Base-by-base conservation (phyloP, 2,329 filamentous ascomycete species). In the Leptosphaerulina australis region DNA sequence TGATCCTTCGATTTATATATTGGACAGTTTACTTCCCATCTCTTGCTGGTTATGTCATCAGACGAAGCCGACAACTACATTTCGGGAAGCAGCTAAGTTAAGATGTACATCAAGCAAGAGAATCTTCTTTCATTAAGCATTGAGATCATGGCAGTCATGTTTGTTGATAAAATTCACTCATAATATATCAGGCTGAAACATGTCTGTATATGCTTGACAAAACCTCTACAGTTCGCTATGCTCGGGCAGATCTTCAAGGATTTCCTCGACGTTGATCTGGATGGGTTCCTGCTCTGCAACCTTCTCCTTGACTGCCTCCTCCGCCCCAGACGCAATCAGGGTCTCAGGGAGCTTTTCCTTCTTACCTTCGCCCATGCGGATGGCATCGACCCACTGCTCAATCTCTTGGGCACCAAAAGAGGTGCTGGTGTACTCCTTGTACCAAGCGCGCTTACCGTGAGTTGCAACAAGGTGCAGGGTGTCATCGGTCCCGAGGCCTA, bases 341-440 rank as follows among this genome's bases (percentile, higher is more conserved):
- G 66, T 66, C 51, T 87, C 83, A 30, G 79, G 80, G 12, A 92
- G 68, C 62, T 84, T 89, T 64, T 85, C 81, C 80, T 93, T 97
- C 51, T 82, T 76, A 2, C 90, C 88, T 68, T 97, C 93, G 43
- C 92, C 90, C 79, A 99, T 82, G 28, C 91, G 86, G 55, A 97
- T 91, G n/a, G 84, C 81, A 66, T 99, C 94, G 51, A 99, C 84
- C 91, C 93, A 99, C 55, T 78, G 77, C 76, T 96, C 90, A 22
- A 99, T 77, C 20, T 81, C 82, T 44, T 82, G 78, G 18, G 79
- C 68, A 45, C 82, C 83, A 34, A 85, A 85, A 12, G 74, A 70
- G 7, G 74, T 71, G 5, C 81, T 84, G 37, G 83, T 76, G 70
- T 90, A 94, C 50, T 82, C 83, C 64, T 88, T 87, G 83, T 87